phyloP scores from a whole-genome alignment of 177 flowering plant species.

The Vitis hybrid region DNA sequence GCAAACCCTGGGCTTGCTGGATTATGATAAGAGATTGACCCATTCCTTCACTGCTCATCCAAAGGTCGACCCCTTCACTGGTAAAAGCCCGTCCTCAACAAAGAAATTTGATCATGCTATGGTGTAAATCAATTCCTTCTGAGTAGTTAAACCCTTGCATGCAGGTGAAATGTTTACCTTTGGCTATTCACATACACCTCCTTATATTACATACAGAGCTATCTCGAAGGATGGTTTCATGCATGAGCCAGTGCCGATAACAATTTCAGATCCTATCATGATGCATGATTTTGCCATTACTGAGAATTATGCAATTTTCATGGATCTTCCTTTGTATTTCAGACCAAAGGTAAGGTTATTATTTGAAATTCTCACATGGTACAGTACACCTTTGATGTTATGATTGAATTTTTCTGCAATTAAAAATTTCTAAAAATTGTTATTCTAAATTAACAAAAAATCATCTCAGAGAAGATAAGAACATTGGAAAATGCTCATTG shows the following conservation, averaged over 20 bases:
- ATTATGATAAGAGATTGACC: conserved; percentile 86
- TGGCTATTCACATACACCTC: conserved; percentile 79
- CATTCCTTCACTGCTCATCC: conserved; percentile 98
- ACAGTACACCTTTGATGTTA: no score
- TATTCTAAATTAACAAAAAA: no score
- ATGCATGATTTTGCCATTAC: conserved; percentile 99
- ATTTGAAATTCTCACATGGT: not conserved
- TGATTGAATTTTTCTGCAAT: no score
- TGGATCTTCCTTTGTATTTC: conserved; percentile 94
- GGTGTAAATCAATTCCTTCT: conserved; percentile 6
- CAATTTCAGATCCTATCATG: conserved; percentile 81
- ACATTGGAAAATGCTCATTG: no score
- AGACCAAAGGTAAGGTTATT: conserved; percentile 66
- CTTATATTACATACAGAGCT: conserved; percentile 91
- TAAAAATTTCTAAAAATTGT: no score
- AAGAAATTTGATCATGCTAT: not conserved
- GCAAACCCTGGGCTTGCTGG: conserved; percentile 92
- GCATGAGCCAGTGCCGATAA: conserved; percentile 97
- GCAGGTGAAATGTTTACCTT: conserved; percentile 98
- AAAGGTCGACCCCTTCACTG: conserved; percentile 89
- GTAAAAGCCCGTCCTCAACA: conserved; percentile 35
- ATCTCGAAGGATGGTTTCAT: conserved; percentile 86
- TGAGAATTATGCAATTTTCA: conserved; percentile 87
- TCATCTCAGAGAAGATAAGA: no score
- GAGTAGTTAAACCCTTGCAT: conserved; percentile 21